Percentiles rank a stretch among this genome's conserved stretches.
Conservation (phyloP, 352 stramenopile species). For the Aphanomyces euteiches region DNA sequence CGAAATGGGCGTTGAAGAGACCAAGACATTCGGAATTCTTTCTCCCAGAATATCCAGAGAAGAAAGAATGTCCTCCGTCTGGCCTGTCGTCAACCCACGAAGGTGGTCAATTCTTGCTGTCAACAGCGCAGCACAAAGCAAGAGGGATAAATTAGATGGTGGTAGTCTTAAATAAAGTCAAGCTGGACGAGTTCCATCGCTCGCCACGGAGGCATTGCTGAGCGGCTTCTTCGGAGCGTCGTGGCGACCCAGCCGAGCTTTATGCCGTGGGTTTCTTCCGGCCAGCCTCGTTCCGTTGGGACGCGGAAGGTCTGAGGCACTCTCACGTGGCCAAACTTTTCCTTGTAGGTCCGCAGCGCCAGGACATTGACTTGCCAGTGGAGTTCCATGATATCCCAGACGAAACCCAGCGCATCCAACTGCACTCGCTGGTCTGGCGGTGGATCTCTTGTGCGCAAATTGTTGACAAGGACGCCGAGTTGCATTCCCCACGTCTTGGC, state of each 20-base stretch:
- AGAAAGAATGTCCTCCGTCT: no score
- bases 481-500: not conserved
- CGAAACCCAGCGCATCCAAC: not conserved
- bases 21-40: not conserved
- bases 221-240: not conserved
- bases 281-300: no score
- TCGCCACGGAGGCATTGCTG: not conserved
- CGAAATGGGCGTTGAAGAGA: no score
- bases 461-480: constrained; percentile 4
- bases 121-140: no score
- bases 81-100: no score
- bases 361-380: not conserved
- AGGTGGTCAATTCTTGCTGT: no score
- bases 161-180: no score
- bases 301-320: not conserved
- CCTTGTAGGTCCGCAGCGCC: not conserved
- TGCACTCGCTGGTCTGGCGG: no score
- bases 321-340: not conserved
- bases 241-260: not conserved
- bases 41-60: no score
- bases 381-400: not conserved
- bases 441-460: not conserved
- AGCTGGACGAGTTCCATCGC: no score
- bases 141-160: no score
- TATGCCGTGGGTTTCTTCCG: not conserved